Conservation (phyloP, 805 yeast species). For the Saccharomycopsis sp. region DNA sequence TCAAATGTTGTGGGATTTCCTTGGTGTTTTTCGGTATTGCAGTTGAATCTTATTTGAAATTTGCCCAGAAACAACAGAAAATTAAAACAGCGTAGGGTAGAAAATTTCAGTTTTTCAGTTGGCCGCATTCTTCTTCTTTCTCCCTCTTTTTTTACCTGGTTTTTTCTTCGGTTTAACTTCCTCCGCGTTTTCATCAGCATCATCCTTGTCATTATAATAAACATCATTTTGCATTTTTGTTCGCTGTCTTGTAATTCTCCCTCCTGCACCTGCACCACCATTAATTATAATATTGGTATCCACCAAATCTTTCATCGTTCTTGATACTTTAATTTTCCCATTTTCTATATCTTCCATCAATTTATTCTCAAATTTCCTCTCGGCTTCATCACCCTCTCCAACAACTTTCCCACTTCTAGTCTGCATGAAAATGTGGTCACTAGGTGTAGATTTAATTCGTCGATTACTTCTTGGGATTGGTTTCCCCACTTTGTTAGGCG, state of each 20-base stretch:
- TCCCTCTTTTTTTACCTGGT: background rate
- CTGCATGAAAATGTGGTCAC: slow-evolving; percentile 18
- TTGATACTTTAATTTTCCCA: slow-evolving; percentile 10
- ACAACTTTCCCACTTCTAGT: slow-evolving; percentile 17
- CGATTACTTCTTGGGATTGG: slow-evolving; percentile 6
- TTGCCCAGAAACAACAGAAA: slow-evolving; percentile 16
- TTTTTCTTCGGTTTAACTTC: slow-evolving; percentile 15
- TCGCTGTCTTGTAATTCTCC: background rate
- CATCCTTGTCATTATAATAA: background rate
- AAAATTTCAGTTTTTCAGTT: background rate
- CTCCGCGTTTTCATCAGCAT: slow-evolving; percentile 1
- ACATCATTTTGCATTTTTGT: background rate
- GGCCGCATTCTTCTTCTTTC: background rate
- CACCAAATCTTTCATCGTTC: slow-evolving; percentile 8
- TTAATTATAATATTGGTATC: no score
- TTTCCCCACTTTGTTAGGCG: slow-evolving; percentile 24
- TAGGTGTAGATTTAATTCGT: slow-evolving; percentile 15
- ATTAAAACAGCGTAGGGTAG: slow-evolving; percentile 1
- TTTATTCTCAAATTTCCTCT: slow-evolving; percentile 25
- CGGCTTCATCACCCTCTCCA: slow-evolving; percentile 16
- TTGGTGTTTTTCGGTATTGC: slow-evolving; percentile 84
- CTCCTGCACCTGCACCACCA: slow-evolving; percentile 2
- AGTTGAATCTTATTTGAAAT: slow-evolving; percentile 60
- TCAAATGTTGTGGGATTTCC: slow-evolving; percentile 74
- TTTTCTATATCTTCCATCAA: slow-evolving; percentile 23